Evolutionary conservation across 1,284 basidiomycete genomes (phyloP).

Genomic region (Ceratobasidium sp.): DNA sequence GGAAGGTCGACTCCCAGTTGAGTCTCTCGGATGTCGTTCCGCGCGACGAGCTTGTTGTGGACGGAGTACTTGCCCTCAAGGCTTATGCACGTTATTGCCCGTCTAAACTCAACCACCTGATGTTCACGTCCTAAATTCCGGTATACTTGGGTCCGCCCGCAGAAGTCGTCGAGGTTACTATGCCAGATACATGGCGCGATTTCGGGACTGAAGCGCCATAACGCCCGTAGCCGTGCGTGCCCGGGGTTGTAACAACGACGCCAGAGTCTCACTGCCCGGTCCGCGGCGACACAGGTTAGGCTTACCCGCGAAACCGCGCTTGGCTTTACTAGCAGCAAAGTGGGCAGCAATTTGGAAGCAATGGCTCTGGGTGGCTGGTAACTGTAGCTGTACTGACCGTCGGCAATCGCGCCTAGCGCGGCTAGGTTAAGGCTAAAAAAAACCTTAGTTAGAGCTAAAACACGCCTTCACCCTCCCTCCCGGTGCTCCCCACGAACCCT

Average conservation of each 20-base stretch:
- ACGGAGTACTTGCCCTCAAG: conserved; percentile 64
- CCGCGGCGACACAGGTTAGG: conserved; percentile 23
- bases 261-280: conserved; percentile 17
- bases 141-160: conserved; percentile 26
- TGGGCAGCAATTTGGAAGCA: conserved; percentile 4
- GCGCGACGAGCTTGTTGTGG: conserved; percentile 60
- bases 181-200: not conserved
- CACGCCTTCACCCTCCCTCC: too few species aligned
- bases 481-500: not conserved
- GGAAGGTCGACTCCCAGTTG: conserved; percentile 67
- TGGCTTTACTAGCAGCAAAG: conserved; percentile 22
- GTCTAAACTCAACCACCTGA: not conserved
- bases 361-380: conserved; percentile 8
- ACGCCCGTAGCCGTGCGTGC: not conserved
- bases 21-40: conserved; percentile 63
- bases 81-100: not conserved
- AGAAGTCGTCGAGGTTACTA: not conserved
- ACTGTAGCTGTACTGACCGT: not conserved
- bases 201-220: not conserved
- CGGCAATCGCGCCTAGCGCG: too few species aligned
- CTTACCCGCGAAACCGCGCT: conserved; percentile 24
- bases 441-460: too few species aligned
- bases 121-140: conserved; percentile 23
- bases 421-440: too few species aligned
- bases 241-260: not conserved